Evolutionary conservation across 1,139 yeast genomes (phyloP).

Genomic region (Hyphopichia buzzinii): DNA sequence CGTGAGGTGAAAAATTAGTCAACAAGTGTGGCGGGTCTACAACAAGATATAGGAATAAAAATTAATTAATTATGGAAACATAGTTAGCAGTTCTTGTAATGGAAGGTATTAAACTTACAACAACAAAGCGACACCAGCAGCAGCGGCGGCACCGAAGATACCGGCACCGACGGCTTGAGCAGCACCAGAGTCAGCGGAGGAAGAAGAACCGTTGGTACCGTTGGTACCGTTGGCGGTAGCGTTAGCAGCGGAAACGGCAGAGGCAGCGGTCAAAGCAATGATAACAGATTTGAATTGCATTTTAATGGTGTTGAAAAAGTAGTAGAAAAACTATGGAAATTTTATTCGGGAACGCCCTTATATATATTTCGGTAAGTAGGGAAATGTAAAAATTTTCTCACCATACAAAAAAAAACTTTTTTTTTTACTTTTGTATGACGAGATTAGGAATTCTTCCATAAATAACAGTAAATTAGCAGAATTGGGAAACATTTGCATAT

Average conservation of each 20-base stretch:
- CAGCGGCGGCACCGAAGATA: conserved; percentile 39
- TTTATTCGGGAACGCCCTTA: neutral
- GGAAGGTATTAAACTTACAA: conserved; percentile 24
- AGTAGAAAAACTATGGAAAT: neutral
- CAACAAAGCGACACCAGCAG: conserved; percentile 47
- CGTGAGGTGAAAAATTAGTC: neutral
- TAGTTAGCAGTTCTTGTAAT: neutral
- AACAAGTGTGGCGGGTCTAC: neutral
- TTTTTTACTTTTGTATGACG: too few relatives aligned
- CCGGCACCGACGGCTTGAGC: conserved; percentile 32
- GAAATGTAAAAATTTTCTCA: neutral
- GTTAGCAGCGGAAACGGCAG: conserved; percentile 46
- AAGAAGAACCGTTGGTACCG: conserved; percentile 12
- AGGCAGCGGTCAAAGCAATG: conserved; percentile 44
- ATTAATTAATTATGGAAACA: neutral
- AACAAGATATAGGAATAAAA: too few relatives aligned
- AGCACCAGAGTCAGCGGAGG: conserved; percentile 16
- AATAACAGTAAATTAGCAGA: neutral
- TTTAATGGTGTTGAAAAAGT: conserved; percentile 11
- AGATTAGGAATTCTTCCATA: neutral
- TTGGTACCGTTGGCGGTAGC: conserved; percentile 29
- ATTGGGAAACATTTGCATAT: neutral
- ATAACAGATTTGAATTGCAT: conserved; percentile 49
- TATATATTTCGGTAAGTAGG: neutral
- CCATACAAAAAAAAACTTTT: conserved; percentile 1